Evolutionary conservation across 495 filamentous ascomycete species (phyloP), one percentile per base, ranked within the genome.

Genomic region (Aspergillus biplanus): DNA sequence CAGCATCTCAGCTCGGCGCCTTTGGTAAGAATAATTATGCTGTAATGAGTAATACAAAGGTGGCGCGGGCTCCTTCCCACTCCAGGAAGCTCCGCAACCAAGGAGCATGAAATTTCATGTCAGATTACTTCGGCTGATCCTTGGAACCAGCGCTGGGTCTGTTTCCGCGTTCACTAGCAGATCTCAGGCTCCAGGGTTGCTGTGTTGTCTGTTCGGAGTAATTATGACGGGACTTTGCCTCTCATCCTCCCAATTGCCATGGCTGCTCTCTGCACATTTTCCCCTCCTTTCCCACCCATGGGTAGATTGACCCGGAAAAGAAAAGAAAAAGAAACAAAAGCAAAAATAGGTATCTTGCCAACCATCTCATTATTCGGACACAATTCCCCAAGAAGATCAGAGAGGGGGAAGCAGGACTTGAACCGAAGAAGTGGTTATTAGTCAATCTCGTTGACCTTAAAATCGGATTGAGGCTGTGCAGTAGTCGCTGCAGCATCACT

Each of bases 91-190:
- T 66, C 59, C 64, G 59, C 55, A 63, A 59, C 61, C 44, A 57
- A 35, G 46, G 42, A 16, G 47, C 12, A 7, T 39, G 16, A 21
- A 27, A 48, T 48, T 15, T 31, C 44, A 50, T 61, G 32, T 66
- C 58, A 35, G 37, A 42, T 33, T 52, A 54, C 7, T 58, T 37
- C 49, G 56, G 64, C 49, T 58, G 64, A 69, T 67, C 67, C 68
- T 56, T 73, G 67, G 72, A 67, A 68, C 60, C 63, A 59, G 37
- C 39, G 52, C 66, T 71, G 71, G 73, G 68, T 74, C 68, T 66
- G 66, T 61, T 58, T 66, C 57, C 59, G 60, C 63, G 58, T 62
- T 61, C 59, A 61, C 50, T 12, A 55, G 6, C 33, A n/a, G 6
- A 33, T 16, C n/a, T 13, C 52, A 8, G 33, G 54, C 6, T 15